A percentile compares a stretch with the other conserved stretches of the same genome.
These are phyloP conservation scores for Elsinoe fawcettii DNA, from an alignment of 2,329 filamentous ascomycete genomes.

Conservation along the genomic window DNA sequence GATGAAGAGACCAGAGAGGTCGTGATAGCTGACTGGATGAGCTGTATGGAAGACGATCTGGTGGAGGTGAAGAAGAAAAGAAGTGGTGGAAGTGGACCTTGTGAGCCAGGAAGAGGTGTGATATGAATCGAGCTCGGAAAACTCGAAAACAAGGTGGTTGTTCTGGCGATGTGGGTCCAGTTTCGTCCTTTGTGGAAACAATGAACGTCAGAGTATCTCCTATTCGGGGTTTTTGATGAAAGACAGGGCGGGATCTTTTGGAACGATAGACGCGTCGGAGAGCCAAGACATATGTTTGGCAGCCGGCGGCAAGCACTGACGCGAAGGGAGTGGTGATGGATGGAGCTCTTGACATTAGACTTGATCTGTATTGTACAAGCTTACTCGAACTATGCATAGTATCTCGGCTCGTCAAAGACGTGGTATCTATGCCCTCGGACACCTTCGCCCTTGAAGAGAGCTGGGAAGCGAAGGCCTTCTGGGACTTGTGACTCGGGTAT, in stretches of 20 bases:
- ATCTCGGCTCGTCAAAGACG: slow-evolving; percentile 87
- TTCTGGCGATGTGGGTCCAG: background rate
- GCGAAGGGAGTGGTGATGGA: slow-evolving; percentile 28
- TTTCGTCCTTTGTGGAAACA: background rate
- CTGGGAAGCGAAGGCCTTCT: slow-evolving; percentile 72
- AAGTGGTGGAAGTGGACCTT: background rate
- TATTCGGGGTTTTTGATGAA: background rate
- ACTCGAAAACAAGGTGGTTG: background rate
- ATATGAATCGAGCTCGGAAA: background rate
- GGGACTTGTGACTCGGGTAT: slow-evolving; percentile 68
- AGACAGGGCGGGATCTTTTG: background rate
- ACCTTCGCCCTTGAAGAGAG: slow-evolving; percentile 73
- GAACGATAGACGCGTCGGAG: background rate
- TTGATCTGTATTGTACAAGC: slow-evolving; percentile 29
- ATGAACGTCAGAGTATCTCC: background rate
- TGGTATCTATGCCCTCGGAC: slow-evolving; percentile 88
- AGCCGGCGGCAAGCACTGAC: background rate
- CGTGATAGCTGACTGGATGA: background rate
- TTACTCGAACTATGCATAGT: slow-evolving; percentile 34
- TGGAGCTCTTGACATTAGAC: slow-evolving; percentile 17
- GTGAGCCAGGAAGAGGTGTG: background rate
- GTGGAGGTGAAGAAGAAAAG: background rate
- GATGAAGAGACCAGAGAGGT: background rate
- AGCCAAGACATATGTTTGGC: background rate
- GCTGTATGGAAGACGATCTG: background rate